Percentiles rank a stretch among this genome's conserved stretches.
phyloP scores from a whole-genome alignment of 345 rosid species.

The Hibiscus syriacus region DNA sequence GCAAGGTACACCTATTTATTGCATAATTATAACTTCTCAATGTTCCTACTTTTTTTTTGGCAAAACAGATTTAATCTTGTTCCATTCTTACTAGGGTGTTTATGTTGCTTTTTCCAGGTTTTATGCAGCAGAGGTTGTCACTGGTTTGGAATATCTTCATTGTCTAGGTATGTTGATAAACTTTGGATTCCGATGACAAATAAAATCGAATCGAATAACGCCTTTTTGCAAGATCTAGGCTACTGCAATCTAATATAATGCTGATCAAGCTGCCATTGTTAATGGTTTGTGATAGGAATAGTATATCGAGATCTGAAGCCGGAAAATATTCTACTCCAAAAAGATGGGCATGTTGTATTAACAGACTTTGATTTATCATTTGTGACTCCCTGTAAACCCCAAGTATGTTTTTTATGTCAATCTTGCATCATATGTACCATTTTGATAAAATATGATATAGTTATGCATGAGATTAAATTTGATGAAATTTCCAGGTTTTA shows the following conservation, averaged over 20 bases:
- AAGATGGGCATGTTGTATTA: conserved; percentile 76
- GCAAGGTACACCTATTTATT: conserved; percentile 76
- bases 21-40: too few species aligned
- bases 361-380: conserved; percentile 94
- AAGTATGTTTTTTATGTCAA: conserved; percentile 50
- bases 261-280: neutral
- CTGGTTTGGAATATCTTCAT: conserved; percentile 89
- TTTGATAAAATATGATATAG: too few species aligned
- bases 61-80: too few species aligned
- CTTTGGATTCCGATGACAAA: neutral
- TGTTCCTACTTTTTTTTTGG: too few species aligned
- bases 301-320: conserved; percentile 93
- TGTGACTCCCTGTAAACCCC: conserved; percentile 68
- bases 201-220: neutral
- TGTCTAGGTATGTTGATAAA: conserved; percentile 61
- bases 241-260: neutral
- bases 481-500: conserved; percentile 44
- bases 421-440: too few species aligned
- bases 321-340: conserved; percentile 78
- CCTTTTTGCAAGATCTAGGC: neutral
- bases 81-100: too few species aligned
- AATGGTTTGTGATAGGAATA: conserved; percentile 46
- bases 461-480: conserved; percentile 1
- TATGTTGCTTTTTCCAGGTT: conserved; percentile 47
- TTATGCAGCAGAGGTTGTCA: conserved; percentile 83